Evolutionary conservation across 2,329 filamentous ascomycete species (phyloP).

Genomic region (Epichloe hybrida): DNA sequence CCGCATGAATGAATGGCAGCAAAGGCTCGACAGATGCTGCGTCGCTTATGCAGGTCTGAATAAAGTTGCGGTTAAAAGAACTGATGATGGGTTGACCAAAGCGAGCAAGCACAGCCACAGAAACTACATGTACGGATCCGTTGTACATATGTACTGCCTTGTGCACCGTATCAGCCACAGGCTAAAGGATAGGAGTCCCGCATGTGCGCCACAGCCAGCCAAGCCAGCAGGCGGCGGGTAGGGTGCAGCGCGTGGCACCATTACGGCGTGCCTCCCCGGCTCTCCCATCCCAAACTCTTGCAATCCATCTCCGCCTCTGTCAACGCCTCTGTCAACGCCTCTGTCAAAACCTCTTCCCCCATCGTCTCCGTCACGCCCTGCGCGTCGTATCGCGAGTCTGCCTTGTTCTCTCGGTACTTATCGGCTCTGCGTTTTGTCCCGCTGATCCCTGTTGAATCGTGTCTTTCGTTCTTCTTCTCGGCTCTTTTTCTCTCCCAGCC

Average conservation of each 20-base stretch:
- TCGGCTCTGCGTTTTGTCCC: background rate
- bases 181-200: too few species aligned
- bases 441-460: background rate
- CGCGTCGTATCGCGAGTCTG: background rate
- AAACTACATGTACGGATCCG: too few species aligned
- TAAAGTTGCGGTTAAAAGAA: background rate
- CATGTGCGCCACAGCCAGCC: too few species aligned
- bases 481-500: background rate
- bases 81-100: background rate
- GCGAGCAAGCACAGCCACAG: too few species aligned
- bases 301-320: background rate
- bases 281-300: background rate
- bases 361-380: background rate
- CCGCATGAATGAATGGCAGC: slow-evolving; percentile 3
- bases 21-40: background rate
- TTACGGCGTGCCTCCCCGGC: background rate
- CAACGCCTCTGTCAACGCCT: background rate
- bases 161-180: too few species aligned
- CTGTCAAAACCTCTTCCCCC: background rate
- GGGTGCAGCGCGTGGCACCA: too few species aligned
- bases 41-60: background rate
- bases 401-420: background rate
- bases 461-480: background rate
- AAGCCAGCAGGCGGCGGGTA: background rate
- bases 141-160: too few species aligned